phyloP scores from a whole-genome alignment of 1,139 yeast species.

The Pichia kudriavzevii region DNA sequence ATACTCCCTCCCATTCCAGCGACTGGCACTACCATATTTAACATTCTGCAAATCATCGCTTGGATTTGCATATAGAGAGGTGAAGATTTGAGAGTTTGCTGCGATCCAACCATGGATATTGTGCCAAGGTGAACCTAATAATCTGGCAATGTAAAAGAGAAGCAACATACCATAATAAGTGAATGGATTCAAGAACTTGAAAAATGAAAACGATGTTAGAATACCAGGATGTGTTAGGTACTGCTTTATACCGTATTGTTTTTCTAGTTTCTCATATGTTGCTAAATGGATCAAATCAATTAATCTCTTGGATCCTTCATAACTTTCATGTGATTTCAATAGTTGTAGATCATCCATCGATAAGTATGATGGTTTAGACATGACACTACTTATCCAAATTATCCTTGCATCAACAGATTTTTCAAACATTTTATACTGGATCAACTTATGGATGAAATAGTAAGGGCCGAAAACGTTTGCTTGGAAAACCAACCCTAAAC shows the following conservation, averaged over 20 bases:
- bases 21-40: constrained; percentile 73
- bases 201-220: constrained; percentile 76
- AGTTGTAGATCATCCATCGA: constrained; percentile 72
- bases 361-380: constrained; percentile 65
- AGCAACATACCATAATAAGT: constrained; percentile 81
- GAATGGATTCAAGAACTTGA: constrained; percentile 64
- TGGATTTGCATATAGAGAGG: constrained; percentile 41
- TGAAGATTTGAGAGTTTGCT: constrained; percentile 74
- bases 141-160: constrained; percentile 77
- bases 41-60: constrained; percentile 35
- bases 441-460: constrained; percentile 54
- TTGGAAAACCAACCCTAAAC: constrained; percentile 82
- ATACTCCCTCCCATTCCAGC: constrained; percentile 56
- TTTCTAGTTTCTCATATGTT: constrained; percentile 43
- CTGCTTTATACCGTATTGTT: constrained; percentile 50
- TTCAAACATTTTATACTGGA: constrained; percentile 35
- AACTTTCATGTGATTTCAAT: constrained; percentile 55
- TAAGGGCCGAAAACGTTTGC: constrained; percentile 95
- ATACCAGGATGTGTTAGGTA: constrained; percentile 92
- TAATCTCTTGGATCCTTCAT: constrained; percentile 87
- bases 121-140: constrained; percentile 79
- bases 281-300: constrained; percentile 79
- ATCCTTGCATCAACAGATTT: constrained; percentile 52
- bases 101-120: constrained; percentile 83
- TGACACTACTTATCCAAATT: constrained; percentile 79